Base-by-base conservation (phyloP, 371 early-diverging fungal genomes). In the Mortierella sp. region DNA sequence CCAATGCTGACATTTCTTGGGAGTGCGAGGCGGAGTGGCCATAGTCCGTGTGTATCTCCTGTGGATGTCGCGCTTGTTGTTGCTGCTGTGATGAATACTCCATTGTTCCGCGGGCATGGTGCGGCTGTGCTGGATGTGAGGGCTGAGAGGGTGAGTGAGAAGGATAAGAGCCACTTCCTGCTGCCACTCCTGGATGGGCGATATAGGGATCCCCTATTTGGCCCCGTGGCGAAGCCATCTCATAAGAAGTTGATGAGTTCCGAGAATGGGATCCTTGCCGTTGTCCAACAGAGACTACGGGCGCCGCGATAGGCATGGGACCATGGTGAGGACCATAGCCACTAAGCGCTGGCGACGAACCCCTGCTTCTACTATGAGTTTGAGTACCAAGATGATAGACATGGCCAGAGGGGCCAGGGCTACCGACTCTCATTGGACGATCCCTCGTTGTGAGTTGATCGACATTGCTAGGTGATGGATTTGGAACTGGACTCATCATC, bases 281-380 rank as follows among this genome's bases (percentile, higher is more conserved):
- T 43, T 62, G 71, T 0, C 70, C 70, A 18, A 49, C 62, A 6
- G 74, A 9, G 26, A 39, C 58, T 18, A 67, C 47, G 0, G 77
- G 77, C 14, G 58, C 64, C 9, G 68, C 11, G 26, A 77, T 65
- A 4, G 78, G 78, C 54, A 55, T 43, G 2, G 77, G 77, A 16
- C 72, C 67, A 58, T 71, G 77, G 24, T 66, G 61, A n/a, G 77
- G 62, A 43, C 60, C 66, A 45, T 70, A 78, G 35, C 78, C 78
- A 47, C 66, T 47, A 51, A 73, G 39, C 1, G 78, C 64, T 1
- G 78, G 78, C 0, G 78, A 78, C 16, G 78, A 78, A 3, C 67
- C 78, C 30, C 78, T 64, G 62, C 78, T 78, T 40, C 78, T 55
- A 40, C 68, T 68, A 8, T 68, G 73, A 8, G 37, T 4, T 32